Evolutionary conservation across 2,329 filamentous ascomycete genomes (phyloP), one percentile per base, ranked within the genome.

Genomic region (Balansia obtecta): DNA sequence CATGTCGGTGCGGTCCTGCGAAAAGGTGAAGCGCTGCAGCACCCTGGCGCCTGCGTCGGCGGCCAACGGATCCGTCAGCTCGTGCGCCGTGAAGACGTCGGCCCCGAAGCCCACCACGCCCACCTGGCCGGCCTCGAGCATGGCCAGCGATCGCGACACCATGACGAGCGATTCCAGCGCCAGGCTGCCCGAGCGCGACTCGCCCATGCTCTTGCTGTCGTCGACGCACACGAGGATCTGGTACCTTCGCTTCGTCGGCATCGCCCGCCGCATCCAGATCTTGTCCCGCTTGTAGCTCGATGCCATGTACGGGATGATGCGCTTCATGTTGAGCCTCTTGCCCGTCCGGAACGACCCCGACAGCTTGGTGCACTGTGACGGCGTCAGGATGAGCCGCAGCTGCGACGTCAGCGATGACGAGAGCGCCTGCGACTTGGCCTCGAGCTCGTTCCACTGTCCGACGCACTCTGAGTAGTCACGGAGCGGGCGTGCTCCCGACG

Each of bases 221-320:
- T 99, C 93, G 38, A 99, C 88, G 39, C 93, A 94, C 46, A 99
- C 84, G 72, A 98, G 82, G 66, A 98, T 94, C 68, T 99, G 94
- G 69, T 98, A 98, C 51, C 84, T 85, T 40, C 94, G 85, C 70
- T 97, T 97, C 38, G 85, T 91, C 1, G 94, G 94, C 46, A 95
- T 82, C 34, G 82, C 85, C 50, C 94, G 83, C 13, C 94, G 86
- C 85, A 98, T 95, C 93, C 93, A 99, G 69, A 99, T 99, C 75
- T 98, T 98, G 78, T 99, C 93, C 53, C 93, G 87, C 75, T 96
- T 97, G 77, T 96, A 98, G 63, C 86, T 85, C 0, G 90, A 97
- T 1, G 94, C 93, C 59, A 99, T 97, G 71, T 98, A 99, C 0
- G 94, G 93, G 61, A 99, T 98, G 69, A 99, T 98, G 58, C 91